Evolutionary conservation across 2,329 filamentous ascomycete genomes (phyloP), one percentile per base, ranked within the genome.

Genomic region (Sodiomyces alkalinus): DNA sequence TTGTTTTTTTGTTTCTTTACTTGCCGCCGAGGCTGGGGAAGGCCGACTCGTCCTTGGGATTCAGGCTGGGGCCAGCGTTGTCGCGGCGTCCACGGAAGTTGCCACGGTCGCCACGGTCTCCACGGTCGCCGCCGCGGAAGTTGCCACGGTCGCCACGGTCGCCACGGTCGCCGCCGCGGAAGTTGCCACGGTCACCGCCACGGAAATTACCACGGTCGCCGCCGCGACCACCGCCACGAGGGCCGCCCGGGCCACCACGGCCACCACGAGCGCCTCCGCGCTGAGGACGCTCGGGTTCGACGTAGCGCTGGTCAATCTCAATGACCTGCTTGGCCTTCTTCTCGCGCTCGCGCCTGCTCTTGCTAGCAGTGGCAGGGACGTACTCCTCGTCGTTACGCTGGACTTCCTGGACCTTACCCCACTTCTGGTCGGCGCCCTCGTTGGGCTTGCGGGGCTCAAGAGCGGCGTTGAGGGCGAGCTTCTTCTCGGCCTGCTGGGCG

Each of bases 341-440:
- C 66, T 87, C 79, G 52, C 83, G 82, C 64, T 87, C 74, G 51
- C 81, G 80, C 64, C 71, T 67, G 54, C 73, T 58, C 77, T 94
- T 94, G 61, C 77, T 78, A 38, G 63, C 66, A 41, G 67, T 56
- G 44, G 68, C 74, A 47, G 78, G 60, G 50, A 93, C 78, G 71
- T 81, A 94, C 44, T 79, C 74, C 45, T 83, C 74, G 9, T 68
- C 63, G 13, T 73, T 62, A 55, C 78, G 77, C 50, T 59, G 52
- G 32, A 80, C 61, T 33, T 67, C 51, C 66, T 86, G 92, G 53
- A 83, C 85, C 47, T 69, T 66, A 47, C 80, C 80, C 81, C 86
- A 93, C 71, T 94, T 90, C 73, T 90, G 87, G 65, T 83, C 82
- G 64, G 65, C 70, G 49, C 86, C 86, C 66, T 94, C 86, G 67